Conservation (phyloP, 192 early-diverging fungal genomes). For the Glomus cerebriforme region DNA sequence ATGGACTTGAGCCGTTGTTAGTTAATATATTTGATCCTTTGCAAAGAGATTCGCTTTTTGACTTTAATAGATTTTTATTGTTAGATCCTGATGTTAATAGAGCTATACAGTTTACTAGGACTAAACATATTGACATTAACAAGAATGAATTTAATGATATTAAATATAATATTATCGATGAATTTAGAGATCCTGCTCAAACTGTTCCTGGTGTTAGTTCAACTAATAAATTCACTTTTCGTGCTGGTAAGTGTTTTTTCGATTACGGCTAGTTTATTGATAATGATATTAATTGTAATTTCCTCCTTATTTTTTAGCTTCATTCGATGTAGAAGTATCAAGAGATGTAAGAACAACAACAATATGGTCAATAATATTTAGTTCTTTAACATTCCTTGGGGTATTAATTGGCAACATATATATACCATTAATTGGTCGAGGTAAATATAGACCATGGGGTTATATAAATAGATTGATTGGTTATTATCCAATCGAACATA, state of each 20-base stretch:
- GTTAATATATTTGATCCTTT: conserved; percentile 30
- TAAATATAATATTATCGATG: conserved; percentile 22
- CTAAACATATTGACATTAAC: not conserved
- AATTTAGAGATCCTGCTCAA: conserved; percentile 8
- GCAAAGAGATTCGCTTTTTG: not conserved
- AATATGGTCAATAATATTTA: not conserved
- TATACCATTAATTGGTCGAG: conserved; percentile 1
- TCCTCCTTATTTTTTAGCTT: not conserved
- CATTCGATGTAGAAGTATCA: conserved; percentile 13
- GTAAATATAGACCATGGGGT: conserved; percentile 31
- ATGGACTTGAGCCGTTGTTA: not conserved
- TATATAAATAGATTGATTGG: not conserved
- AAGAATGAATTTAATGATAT: not conserved
- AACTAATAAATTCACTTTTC: conserved; percentile 13
- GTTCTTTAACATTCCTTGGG: conserved; percentile 15
- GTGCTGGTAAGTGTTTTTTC: conserved; percentile 10
- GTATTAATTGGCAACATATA: conserved; percentile 7
- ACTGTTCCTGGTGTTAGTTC: not conserved
- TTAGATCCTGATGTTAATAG: conserved; percentile 23
- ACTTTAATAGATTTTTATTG: not conserved
- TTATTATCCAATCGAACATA: conserved; percentile 27
- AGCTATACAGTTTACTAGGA: conserved; percentile 15
- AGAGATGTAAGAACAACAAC: not conserved
- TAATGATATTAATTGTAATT: not conserved
- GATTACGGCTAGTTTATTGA: not conserved